Conservation (phyloP, 2,329 filamentous ascomycete genomes). For the Neobulgaria alba region DNA sequence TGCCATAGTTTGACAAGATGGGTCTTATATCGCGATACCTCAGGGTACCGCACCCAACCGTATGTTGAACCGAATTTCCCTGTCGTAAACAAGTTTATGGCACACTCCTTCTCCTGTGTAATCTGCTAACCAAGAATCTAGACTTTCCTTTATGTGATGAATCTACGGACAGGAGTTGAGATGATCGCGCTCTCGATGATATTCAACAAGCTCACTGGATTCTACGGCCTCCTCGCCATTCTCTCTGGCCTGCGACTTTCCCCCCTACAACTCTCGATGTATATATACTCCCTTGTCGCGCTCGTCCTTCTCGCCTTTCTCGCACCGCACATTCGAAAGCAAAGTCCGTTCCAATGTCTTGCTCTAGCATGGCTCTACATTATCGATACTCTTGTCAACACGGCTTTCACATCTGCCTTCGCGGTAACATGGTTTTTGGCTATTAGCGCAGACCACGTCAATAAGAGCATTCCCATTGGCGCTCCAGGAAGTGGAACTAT, state of each 20-base stretch:
- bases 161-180: slow-evolving; percentile 77
- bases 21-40: slow-evolving; percentile 23
- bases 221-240: slow-evolving; percentile 84
- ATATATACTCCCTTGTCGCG: slow-evolving; percentile 73
- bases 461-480: slow-evolving; percentile 34
- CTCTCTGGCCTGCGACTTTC: slow-evolving; percentile 81
- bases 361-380: slow-evolving; percentile 79
- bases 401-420: slow-evolving; percentile 73
- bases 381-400: slow-evolving; percentile 74
- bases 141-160: slow-evolving; percentile 80
- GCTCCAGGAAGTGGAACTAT: slow-evolving; percentile 36
- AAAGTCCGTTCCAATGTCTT: slow-evolving; percentile 70
- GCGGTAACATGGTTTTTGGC: slow-evolving; percentile 79
- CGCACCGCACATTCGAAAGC: slow-evolving; percentile 70
- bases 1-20: slow-evolving; percentile 15
- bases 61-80: slow-evolving; percentile 13
- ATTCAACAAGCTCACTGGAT: slow-evolving; percentile 85
- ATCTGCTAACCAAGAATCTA: slow-evolving; percentile 32
- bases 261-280: slow-evolving; percentile 78
- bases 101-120: background rate
- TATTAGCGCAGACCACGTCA: slow-evolving; percentile 33
- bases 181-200: slow-evolving; percentile 75
- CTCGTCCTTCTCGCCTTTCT: slow-evolving; percentile 62
- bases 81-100: background rate
- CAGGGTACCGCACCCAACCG: slow-evolving; percentile 25